Base-by-base conservation (phyloP, 106 monocot species). In the Platanthera zijinensis region DNA sequence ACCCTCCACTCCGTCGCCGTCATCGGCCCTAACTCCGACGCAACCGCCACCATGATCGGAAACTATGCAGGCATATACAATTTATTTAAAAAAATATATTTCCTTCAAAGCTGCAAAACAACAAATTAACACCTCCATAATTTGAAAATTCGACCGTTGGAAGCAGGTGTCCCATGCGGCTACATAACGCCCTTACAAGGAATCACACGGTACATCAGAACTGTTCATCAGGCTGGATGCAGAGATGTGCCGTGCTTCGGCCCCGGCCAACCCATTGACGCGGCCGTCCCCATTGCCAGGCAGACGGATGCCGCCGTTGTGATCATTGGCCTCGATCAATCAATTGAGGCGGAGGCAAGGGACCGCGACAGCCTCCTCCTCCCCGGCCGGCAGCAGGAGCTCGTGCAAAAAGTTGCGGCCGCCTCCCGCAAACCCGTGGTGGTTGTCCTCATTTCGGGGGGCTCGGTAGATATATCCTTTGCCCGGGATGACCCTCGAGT, bases 21-120 rank as follows among this genome's bases (percentile, higher is more conserved):
- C 22, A 39, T 95, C 57, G 95, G 95, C 15, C 95, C 95, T 11
- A 87, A 95, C 82, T 74, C 95, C 2, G 87, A 82, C 15, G 87
- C 66, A 67, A 89, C 89, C 9, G 21, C 66, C 46, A 83, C 94
- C 52, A 95, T 95, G 94, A 89, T 92, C 50, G 95, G 95, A 11
- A 95, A 95, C 72, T 95, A 95, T 8, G 92, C 95, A 0, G 91
- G 88, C 77, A 75, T 10, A 1, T 10, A 22, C 67, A 71, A 1
- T 49, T 48, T 48, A 6, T 70, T 32, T 66, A 25, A 25, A 25
- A 25, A 25, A 25, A 25, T 39, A 3, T 66, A 8, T 22, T 64
- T 57, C 5, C 13, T 22, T 19, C 64, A 66, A 63, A 21, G 18
- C 18, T 7, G 7, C 61, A 17, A 18, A 22, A 61, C 7, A 18